These are phyloP conservation scores for Barbarea vulgaris DNA, from an alignment of 345 rosid species.

Conservation along the genomic window DNA sequence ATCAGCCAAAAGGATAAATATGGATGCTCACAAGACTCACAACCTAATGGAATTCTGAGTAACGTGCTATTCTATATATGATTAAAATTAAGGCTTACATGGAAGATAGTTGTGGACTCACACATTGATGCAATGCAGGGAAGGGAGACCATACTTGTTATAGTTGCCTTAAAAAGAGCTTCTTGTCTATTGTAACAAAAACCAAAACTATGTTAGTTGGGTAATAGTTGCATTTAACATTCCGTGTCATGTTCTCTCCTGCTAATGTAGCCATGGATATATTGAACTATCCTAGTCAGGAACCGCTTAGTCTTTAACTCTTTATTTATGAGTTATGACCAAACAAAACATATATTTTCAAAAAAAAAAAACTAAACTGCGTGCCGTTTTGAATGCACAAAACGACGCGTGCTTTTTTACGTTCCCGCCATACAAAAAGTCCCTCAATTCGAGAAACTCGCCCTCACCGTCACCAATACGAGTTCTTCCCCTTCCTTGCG, in stretches of 20 bases:
- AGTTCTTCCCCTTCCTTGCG: slow-evolving; percentile 2
- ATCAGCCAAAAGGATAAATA: neutral
- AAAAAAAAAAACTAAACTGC: neutral
- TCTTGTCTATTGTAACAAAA: neutral
- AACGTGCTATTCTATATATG: neutral
- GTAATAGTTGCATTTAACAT: neutral
- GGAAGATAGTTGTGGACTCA: neutral
- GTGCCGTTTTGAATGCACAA: slow-evolving; percentile 10
- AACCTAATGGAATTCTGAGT: neutral
- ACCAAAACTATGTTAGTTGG: neutral
- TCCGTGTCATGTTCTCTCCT: neutral
- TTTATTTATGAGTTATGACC: too few species aligned
- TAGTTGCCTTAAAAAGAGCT: neutral
- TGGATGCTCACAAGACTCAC: slow-evolving; percentile 1
- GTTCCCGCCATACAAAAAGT: slow-evolving; percentile 32
- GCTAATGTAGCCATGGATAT: neutral
- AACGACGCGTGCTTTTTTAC: slow-evolving; percentile 19
- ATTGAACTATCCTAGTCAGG: neutral
- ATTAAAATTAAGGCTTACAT: neutral
- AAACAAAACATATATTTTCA: neutral
- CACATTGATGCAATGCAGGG: neutral
- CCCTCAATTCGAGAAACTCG: slow-evolving; percentile 14
- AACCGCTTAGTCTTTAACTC: neutral
- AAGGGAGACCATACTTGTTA: neutral
- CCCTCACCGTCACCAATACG: slow-evolving; percentile 7